These are phyloP conservation scores for Aegilops sharonensis DNA, from an alignment of 176 grass and related monocot species.

Conservation along the genomic window DNA sequence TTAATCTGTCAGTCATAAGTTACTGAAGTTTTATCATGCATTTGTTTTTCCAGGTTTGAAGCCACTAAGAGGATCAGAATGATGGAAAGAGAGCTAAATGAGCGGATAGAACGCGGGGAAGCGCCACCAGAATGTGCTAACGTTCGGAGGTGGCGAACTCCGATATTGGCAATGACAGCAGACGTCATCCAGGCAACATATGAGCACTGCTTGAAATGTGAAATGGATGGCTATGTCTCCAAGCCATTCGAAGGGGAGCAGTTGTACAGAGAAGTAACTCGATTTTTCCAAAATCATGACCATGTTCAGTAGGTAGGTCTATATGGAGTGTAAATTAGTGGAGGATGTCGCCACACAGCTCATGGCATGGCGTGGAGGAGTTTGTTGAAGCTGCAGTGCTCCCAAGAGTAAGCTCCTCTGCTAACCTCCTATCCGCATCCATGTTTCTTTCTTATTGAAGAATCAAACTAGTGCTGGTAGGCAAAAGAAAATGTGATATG, in stretches of 20 bases:
- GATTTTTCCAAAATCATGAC: slow-evolving; percentile 70
- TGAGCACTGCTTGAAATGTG: slow-evolving; percentile 76
- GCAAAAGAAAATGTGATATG: background rate
- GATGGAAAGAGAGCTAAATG: slow-evolving; percentile 84
- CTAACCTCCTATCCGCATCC: background rate
- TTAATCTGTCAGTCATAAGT: background rate
- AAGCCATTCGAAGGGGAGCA: slow-evolving; percentile 99
- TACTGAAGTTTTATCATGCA: background rate
- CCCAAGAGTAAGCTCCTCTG: slow-evolving; percentile 49
- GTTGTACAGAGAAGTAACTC: slow-evolving; percentile 94
- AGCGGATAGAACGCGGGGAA: slow-evolving; percentile 59
- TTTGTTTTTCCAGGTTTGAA: slow-evolving; percentile 72
- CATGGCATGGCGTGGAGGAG: slow-evolving; percentile 1
- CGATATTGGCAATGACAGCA: slow-evolving; percentile 97
- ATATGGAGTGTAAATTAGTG: slow-evolving; percentile 48
- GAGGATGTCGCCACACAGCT: slow-evolving; percentile 45
- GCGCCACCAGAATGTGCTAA: slow-evolving; percentile 40
- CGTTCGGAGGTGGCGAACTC: slow-evolving; percentile 65
- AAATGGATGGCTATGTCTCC: slow-evolving; percentile 97
- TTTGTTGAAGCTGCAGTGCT: slow-evolving; percentile 26
- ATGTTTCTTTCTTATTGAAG: background rate
- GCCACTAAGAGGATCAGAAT: slow-evolving; percentile 80
- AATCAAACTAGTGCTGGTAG: background rate
- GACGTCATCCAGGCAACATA: slow-evolving; percentile 98
- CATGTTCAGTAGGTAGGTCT: slow-evolving; percentile 63